Base-by-base conservation (phyloP, 2,329 filamentous ascomycete genomes). In the Colletotrichum cereale region DNA sequence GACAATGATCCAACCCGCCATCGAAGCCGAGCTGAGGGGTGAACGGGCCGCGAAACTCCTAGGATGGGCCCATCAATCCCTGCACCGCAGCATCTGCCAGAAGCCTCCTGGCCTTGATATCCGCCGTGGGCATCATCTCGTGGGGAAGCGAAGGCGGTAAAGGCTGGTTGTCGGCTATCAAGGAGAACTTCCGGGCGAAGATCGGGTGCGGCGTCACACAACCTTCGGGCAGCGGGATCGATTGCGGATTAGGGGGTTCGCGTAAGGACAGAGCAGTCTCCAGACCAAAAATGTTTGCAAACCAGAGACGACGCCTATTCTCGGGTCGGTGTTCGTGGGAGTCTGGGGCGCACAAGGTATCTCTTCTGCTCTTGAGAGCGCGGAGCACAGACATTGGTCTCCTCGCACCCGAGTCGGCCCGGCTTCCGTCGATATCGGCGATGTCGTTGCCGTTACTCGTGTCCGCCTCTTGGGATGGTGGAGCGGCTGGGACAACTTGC, bases 21-120 rank as follows among this genome's bases (percentile, higher is more conserved):
- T 86, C 84, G 56, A 84, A 84, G 62, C 83, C 83, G 29, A 85
- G 78, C 63, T 85, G 81, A 16, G 84, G 82, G 1, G 83, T 85
- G 34, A 85, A 84, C 0, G 84, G 84, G 2, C 82, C 83, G 4
- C 79, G 79, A 67, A 84, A 84, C 44, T 75, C 77, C 78, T 78
- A 79, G 2, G 77, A 64, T 10, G 73, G 68, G 48, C 75, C 75
- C 29, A 81, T 40, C 11, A 79, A 58, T 12, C 77, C 80, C 36
- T 74, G 73, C 48, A 73, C 74, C 36, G 75, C 76, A 26, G 78
- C 77, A 64, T 78, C 76, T 21, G 77, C 69, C 6, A 80, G 76
- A 26, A 78, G 77, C 44, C 82, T 77, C n/a, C 80, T 80, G 18
- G 81, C 82, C 70, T 82, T 84, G 8, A 79, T 80, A 70, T 84